Percentiles rank a stretch among this genome's conserved stretches.
phyloP scores from a whole-genome alignment of 129 eudicot genomes.

The Artemisia annua region DNA sequence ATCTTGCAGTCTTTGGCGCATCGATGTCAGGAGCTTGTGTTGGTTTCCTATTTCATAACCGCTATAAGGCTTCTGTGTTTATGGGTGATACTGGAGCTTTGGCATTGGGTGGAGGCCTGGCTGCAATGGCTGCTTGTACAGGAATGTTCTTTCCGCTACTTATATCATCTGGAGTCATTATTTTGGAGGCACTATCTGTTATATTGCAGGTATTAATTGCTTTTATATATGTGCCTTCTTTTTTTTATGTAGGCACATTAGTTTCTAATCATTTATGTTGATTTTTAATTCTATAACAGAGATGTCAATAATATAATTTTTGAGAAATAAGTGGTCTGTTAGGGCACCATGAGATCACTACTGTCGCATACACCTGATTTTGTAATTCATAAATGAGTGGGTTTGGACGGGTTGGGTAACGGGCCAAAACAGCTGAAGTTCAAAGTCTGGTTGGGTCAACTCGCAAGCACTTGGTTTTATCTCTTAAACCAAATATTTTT shows the following conservation, averaged over 20 bases:
- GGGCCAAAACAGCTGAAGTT: no score
- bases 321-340: no score
- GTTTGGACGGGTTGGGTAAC: no score
- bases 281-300: no score
- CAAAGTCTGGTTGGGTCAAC: no score
- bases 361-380: no score
- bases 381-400: no score
- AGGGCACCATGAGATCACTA: no score
- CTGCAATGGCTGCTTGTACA: slow-evolving; percentile 95
- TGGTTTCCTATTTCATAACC: slow-evolving; percentile 90
- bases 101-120: slow-evolving; percentile 89
- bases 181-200: slow-evolving; percentile 66
- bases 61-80: slow-evolving; percentile 82
- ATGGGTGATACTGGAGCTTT: slow-evolving; percentile 93
- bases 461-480: no score
- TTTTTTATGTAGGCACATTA: not conserved
- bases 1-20: slow-evolving; percentile 90
- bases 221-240: not conserved
- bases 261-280: no score
- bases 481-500: no score
- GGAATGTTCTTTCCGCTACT: slow-evolving; percentile 90
- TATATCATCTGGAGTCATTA: slow-evolving; percentile 72
- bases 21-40: slow-evolving; percentile 99
- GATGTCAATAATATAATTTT: no score
- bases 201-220: slow-evolving; percentile 62